phyloP scores from a whole-genome alignment of 257 asterid genomes.

The Scutellaria minor region DNA sequence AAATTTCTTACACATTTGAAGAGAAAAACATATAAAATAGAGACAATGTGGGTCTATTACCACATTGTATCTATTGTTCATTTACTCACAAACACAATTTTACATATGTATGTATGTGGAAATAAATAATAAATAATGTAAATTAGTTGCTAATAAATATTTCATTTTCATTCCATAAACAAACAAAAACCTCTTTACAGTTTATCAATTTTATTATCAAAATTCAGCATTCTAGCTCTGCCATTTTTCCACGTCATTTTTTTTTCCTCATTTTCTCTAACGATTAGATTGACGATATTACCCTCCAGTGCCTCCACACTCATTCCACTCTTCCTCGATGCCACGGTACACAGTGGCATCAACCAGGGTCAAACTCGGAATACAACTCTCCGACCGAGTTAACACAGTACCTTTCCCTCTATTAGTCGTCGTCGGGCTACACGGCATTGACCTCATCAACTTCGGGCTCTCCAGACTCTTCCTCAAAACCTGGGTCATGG shows the following conservation, averaged over 20 bases:
- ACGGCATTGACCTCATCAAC: constrained; percentile 47
- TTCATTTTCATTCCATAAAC: constrained; percentile 8
- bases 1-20: no score
- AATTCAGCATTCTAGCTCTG: neutral
- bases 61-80: no score
- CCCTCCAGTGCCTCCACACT: neutral
- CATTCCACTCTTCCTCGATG: constrained; percentile 44
- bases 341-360: constrained; percentile 38
- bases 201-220: neutral
- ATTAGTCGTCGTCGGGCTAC: constrained; percentile 40
- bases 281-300: neutral
- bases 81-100: no score
- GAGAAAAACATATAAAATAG: no score
- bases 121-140: no score
- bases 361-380: constrained; percentile 54
- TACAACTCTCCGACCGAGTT: constrained; percentile 55
- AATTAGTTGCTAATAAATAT: neutral
- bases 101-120: no score
- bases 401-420: constrained; percentile 26
- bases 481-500: constrained; percentile 65
- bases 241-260: no score
- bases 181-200: constrained; percentile 21
- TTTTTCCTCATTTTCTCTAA: neutral
- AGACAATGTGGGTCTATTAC: no score
- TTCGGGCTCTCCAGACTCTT: constrained; percentile 58